Base-by-base conservation (phyloP, 176 grass and related monocot genomes). In the Carex parvula region DNA sequence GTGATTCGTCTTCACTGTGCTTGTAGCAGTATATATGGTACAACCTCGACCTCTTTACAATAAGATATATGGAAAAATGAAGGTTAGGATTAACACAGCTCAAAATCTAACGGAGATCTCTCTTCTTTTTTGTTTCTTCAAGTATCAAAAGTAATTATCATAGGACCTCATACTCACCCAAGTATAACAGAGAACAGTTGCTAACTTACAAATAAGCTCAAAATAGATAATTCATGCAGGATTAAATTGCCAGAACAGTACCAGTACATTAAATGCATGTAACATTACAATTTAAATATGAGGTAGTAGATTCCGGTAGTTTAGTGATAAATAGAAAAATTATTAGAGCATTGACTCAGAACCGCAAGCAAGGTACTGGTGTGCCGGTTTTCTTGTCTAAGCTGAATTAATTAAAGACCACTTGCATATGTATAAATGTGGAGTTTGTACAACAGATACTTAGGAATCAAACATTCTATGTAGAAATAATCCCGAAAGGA, bases 1-100 rank as follows among this genome's bases (percentile, higher is more conserved):
- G 26, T 48, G 81, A 79, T 30, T 66, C 92, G 68, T 91, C 92
- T 58, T 89, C 87, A 11, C 86, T 86, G 33, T 89, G 83, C 76
- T 87, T 92, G 68, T 94, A 97, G 87, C 90, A 89, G 0, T 86
- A 91, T 8, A 79, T 48, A 55, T 55, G 87, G 32, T 84, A 70
- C 52, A 81, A 82, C 50, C 81, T 88, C 81, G 88, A 79, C 79
- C 59, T 91, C 94, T 97, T 11, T 57, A 79, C 59, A 88, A 79
- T 37, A 85, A 84, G 1, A 30, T 17, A 70, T 1, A 72, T 24
- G 29, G 11, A 18, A 44, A 77, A 30, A 46, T 14, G 56, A 73
- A 73, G 3, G 13, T 77, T 29, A 53, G 48, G 5, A 75, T 54
- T 55, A 52, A 76, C 71, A 55, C 10, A 46, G 44, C 14, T 42